These are phyloP conservation scores for Apiospora aurea DNA, from an alignment of 2,329 filamentous ascomycete genomes.

Conservation along the genomic window DNA sequence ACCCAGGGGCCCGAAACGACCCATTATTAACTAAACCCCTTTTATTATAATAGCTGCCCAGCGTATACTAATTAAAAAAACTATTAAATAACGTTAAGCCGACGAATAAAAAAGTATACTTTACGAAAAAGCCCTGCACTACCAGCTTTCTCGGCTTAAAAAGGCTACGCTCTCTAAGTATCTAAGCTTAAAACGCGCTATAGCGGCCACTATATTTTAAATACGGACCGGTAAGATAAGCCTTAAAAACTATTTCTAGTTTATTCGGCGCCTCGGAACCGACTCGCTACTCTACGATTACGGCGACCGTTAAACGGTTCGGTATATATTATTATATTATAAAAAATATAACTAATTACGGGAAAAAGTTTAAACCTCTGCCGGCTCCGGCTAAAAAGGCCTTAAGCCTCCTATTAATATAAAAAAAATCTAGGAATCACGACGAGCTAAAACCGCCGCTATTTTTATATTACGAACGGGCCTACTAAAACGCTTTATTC, in stretches of 20 bases:
- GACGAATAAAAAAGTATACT: background rate
- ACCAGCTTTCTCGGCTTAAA: background rate
- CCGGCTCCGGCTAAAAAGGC: background rate
- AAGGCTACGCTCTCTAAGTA: background rate
- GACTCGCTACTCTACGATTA: background rate
- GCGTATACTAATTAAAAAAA: background rate
- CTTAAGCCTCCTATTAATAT: background rate
- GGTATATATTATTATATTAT: background rate
- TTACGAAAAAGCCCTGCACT: background rate
- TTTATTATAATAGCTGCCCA: background rate
- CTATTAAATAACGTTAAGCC: background rate
- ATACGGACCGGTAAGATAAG: background rate
- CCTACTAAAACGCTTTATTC: background rate
- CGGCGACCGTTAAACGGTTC: background rate
- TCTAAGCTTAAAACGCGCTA: background rate
- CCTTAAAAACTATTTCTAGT: background rate
- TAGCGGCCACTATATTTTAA: background rate
- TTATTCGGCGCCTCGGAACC: background rate
- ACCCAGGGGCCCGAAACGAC: too few species aligned
- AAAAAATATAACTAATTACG: background rate
- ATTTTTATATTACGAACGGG: background rate
- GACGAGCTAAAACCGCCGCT: background rate
- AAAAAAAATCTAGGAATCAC: background rate
- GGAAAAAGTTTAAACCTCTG: background rate
- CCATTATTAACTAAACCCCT: background rate